Evolutionary conservation across 257 asterid species (phyloP), one percentile per base, ranked within the genome.

Genomic region (Scutellaria barbata): DNA sequence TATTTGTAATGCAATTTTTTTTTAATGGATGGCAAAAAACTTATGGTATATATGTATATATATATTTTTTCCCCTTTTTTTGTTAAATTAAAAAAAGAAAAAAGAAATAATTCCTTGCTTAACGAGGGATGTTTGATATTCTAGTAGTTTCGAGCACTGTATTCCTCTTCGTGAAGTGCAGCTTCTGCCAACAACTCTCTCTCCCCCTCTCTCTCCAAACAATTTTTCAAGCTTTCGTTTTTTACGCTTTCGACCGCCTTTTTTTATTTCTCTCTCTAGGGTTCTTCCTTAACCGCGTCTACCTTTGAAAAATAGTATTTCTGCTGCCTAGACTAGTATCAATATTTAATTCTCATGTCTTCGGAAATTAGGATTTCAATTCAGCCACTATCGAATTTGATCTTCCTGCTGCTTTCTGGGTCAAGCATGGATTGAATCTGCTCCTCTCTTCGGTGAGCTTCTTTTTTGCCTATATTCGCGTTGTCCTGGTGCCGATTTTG

Each of bases 231-330:
- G 69, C 75, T 60, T 61, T 73, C 73, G 51, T 64, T 71, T 55
- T 54, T 59, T 37, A 35, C 61, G 65, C 75, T 74, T 64, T 81
- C 78, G 57, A 77, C 82, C 83, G 79, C 83, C 79, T 74, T 81
- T 65, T 69, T 64, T 58, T 35, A 45, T 65, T 39, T 37, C 71
- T 78, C 77, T 75, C 78, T 77, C 78, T 79, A 77, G 84, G 81
- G 81, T 80, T 72, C 79, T 64, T 76, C 64, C 87, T 80, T 73
- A 80, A 81, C 83, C 77, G 79, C 81, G 81, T 72, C 81, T 53
- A 53, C 80, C 73, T 72, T 62, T 59, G 62, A 60, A 71, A 71
- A n/a, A 40, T 14, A 42, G 3, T 20, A n/a, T 18, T 9, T 58
- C 13, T 10, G 22, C 22, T 51, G 16, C 45, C 0, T 10, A 6